phyloP scores from a whole-genome alignment of 106 monocot genomes.

The Dioscorea alata region DNA sequence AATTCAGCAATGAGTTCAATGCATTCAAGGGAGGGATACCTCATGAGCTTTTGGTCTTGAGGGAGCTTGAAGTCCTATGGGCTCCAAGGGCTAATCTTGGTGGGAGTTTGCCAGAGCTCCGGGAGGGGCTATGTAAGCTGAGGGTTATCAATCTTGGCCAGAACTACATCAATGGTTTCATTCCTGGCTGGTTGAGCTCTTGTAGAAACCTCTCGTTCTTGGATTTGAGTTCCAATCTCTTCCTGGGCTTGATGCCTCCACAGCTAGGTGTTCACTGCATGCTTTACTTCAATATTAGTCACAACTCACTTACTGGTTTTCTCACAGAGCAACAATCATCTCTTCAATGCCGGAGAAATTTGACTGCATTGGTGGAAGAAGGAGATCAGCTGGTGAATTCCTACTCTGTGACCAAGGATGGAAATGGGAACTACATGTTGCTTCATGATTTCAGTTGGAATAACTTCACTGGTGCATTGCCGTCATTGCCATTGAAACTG shows the following conservation, averaged over 20 bases:
- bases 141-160: conserved; percentile 49
- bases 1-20: conserved; percentile 43
- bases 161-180: conserved; percentile 36
- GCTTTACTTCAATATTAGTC: conserved; percentile 48
- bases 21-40: conserved; percentile 45
- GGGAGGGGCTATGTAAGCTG: conserved; percentile 26
- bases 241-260: conserved; percentile 33
- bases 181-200: conserved; percentile 32
- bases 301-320: conserved; percentile 34
- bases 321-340: conserved; percentile 2
- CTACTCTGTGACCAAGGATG: conserved; percentile 9
- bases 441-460: conserved; percentile 67
- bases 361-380: neutral
- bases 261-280: conserved; percentile 22
- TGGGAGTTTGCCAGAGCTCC: conserved; percentile 23
- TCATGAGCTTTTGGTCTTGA: conserved; percentile 23
- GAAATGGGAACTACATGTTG: conserved; percentile 10
- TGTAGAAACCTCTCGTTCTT: conserved; percentile 39
- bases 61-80: conserved; percentile 47
- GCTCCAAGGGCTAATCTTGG: conserved; percentile 55
- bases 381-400: conserved; percentile 11
- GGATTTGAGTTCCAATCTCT: conserved; percentile 55
- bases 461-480: conserved; percentile 33
- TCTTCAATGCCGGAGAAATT: neutral
- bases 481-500: conserved; percentile 24